Conservation (phyloP, 257 asterid species). For the Scutellaria baicalensis region DNA sequence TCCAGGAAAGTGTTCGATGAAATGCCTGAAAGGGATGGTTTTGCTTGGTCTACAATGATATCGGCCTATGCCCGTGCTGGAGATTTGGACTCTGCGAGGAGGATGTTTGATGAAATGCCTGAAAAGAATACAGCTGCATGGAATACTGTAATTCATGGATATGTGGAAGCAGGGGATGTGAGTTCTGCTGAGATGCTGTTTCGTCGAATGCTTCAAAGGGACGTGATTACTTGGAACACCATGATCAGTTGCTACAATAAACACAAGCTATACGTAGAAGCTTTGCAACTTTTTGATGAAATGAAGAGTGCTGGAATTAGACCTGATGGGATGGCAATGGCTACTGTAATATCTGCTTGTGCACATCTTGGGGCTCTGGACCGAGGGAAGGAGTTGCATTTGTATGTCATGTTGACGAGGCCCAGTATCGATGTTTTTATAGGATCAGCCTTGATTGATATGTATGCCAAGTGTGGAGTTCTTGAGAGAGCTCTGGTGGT, state of each 20-base stretch:
- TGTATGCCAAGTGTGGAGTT: conserved; percentile 81
- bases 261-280: conserved; percentile 39
- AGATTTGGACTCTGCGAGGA: conserved; percentile 46
- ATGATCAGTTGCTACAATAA: conserved; percentile 69
- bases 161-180: conserved; percentile 58
- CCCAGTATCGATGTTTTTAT: conserved; percentile 48
- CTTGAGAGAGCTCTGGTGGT: conserved; percentile 59
- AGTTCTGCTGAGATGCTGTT: conserved; percentile 58
- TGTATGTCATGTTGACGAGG: conserved; percentile 28
- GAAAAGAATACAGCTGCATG: conserved; percentile 46
- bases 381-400: conserved; percentile 63
- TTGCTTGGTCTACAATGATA: conserved; percentile 64
- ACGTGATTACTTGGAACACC: conserved; percentile 87
- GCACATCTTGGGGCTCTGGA: conserved; percentile 82
- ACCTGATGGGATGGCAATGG: conserved; percentile 79
- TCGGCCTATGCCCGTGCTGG: conserved; percentile 47
- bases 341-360: conserved; percentile 71
- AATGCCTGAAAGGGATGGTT: conserved; percentile 55
- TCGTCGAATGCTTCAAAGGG: conserved; percentile 38
- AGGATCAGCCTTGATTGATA: conserved; percentile 73
- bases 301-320: conserved; percentile 44
- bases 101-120: conserved; percentile 61
- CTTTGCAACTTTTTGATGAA: conserved; percentile 46
- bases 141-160: conserved; percentile 68
- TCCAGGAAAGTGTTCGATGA: conserved; percentile 56